Percentiles rank a stretch among this genome's conserved stretches.
phyloP scores from a whole-genome alignment of 257 asterid species.

The Plantago ovata region DNA sequence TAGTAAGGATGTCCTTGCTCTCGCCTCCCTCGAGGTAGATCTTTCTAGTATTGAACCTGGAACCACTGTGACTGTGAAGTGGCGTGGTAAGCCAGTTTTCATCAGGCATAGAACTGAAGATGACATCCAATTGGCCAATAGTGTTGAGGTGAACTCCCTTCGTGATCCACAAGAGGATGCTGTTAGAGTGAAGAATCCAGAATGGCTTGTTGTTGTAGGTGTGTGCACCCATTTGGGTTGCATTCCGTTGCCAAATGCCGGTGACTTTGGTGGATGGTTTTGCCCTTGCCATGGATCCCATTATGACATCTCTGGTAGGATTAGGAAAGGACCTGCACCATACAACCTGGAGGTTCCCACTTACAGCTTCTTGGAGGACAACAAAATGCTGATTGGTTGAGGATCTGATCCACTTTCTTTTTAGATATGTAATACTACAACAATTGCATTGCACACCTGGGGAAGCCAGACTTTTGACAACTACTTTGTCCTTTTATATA shows the following conservation, averaged over 20 bases:
- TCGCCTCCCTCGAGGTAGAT: slow-evolving; percentile 89
- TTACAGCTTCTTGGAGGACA: slow-evolving; percentile 77
- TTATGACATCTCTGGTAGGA: slow-evolving; percentile 89
- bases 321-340: slow-evolving; percentile 93
- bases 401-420: slow-evolving; percentile 6
- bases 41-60: slow-evolving; percentile 90
- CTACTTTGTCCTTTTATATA: slow-evolving; percentile 5
- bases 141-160: slow-evolving; percentile 61
- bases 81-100: slow-evolving; percentile 99
- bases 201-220: slow-evolving; percentile 88
- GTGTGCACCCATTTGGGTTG: slow-evolving; percentile 95
- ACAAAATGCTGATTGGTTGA: slow-evolving; percentile 75
- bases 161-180: slow-evolving; percentile 95
- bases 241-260: slow-evolving; percentile 96
- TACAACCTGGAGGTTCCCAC: slow-evolving; percentile 91
- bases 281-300: slow-evolving; percentile 98
- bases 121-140: slow-evolving; percentile 75
- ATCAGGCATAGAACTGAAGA: slow-evolving; percentile 82
- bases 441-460: slow-evolving; percentile 3
- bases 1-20: slow-evolving; percentile 90
- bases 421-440: slow-evolving; percentile 8
- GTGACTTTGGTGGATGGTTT: slow-evolving; percentile 96
- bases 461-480: slow-evolving; percentile 17
- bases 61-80: slow-evolving; percentile 87
- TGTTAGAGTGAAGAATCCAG: slow-evolving; percentile 82